Percentiles rank a stretch among this genome's conserved stretches.
phyloP scores from a whole-genome alignment of 2,329 filamentous ascomycete genomes.

The Trichophyton mentagrophytes region DNA sequence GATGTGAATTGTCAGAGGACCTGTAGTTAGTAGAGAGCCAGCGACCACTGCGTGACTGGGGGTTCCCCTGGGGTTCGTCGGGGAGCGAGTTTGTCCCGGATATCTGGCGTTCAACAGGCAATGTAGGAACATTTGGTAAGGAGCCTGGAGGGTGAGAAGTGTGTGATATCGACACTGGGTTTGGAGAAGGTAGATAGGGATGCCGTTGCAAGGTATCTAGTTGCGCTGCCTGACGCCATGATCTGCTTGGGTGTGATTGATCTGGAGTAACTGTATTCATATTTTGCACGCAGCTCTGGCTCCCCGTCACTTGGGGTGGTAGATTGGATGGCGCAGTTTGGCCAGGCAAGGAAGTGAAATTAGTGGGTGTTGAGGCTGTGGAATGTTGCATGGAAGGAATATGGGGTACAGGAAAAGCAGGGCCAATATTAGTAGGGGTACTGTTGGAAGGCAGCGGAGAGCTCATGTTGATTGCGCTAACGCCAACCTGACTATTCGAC shows the following conservation, averaged over 20 bases:
- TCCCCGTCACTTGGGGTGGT: neutral
- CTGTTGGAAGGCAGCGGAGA: neutral
- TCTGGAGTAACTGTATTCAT: neutral
- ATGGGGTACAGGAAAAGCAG: neutral
- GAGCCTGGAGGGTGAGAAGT: neutral
- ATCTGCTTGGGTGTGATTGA: neutral
- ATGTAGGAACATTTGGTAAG: neutral
- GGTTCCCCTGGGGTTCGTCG: slow-evolving; percentile 8
- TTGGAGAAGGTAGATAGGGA: neutral
- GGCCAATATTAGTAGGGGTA: neutral
- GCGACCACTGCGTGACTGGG: neutral
- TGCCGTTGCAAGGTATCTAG: neutral
- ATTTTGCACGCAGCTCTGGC: neutral
- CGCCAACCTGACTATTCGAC: neutral
- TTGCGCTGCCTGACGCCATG: neutral
- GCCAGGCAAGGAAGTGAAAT: neutral
- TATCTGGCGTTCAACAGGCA: neutral
- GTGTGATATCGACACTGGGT: neutral
- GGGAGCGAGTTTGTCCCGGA: slow-evolving; percentile 9
- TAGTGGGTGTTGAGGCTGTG: neutral
- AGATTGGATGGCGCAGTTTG: neutral
- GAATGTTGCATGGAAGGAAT: neutral
- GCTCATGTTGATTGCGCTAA: neutral
- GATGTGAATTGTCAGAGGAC: neutral
- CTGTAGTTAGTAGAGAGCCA: slow-evolving; percentile 7